Conservation (phyloP, 2,329 filamentous ascomycete species). For the Cephalotrichum gorgonifer region DNA sequence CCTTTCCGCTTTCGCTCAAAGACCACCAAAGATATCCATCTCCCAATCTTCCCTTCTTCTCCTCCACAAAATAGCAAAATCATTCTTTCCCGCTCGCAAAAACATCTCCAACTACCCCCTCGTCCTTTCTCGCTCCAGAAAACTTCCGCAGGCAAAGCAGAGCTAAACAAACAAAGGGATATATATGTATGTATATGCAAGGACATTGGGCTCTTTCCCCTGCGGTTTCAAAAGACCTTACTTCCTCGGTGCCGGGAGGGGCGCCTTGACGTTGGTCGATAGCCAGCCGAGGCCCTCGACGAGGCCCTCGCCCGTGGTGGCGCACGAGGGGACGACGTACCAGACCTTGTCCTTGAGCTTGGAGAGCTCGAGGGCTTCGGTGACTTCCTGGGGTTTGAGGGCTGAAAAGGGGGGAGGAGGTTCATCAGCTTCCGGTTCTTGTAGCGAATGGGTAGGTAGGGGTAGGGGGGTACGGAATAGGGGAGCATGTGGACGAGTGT, state of each 20-base stretch:
- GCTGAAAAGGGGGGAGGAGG: slow-evolving; percentile 33
- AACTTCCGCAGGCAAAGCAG: too few species aligned
- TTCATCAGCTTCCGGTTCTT: not conserved
- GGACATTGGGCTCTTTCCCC: too few species aligned
- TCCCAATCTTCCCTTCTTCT: too few species aligned
- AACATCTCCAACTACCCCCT: too few species aligned
- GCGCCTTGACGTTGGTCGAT: slow-evolving; percentile 71
- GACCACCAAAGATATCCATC: too few species aligned
- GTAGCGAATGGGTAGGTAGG: not conserved
- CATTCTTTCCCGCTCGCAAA: too few species aligned
- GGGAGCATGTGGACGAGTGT: not conserved
- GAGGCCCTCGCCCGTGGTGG: slow-evolving; percentile 70
- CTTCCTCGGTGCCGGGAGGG: slow-evolving; percentile 41
- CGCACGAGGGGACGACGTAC: slow-evolving; percentile 77
- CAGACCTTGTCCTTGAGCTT: slow-evolving; percentile 76
- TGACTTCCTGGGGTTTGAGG: slow-evolving; percentile 71
- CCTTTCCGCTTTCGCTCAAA: too few species aligned
- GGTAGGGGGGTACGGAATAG: not conserved
- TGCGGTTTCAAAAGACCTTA: too few species aligned
- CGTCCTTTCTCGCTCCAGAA: too few species aligned
- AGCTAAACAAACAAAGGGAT: too few species aligned
- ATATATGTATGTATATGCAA: too few species aligned
- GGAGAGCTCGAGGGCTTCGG: slow-evolving; percentile 63
- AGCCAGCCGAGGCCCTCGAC: slow-evolving; percentile 76
- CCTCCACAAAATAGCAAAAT: too few species aligned